phyloP scores from a whole-genome alignment of 1,284 basidiomycete species.

The Ceratobasidium sp. region DNA sequence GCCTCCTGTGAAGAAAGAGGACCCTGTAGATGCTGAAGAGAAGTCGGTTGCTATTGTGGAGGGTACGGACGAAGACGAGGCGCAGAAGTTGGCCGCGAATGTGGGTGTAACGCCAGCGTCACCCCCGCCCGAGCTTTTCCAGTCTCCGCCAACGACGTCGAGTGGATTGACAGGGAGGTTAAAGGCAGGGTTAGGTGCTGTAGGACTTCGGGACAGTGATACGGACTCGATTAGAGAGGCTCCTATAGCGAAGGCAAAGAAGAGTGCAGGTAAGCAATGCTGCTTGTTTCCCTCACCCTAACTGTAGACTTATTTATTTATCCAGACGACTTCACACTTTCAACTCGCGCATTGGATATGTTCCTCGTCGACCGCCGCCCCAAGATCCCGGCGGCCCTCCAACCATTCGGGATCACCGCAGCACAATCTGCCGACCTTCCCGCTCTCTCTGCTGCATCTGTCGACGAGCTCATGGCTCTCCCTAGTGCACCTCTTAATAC shows the following conservation, averaged over 20 bases:
- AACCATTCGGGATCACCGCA: constrained; percentile 73
- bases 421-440: constrained; percentile 71
- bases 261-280: constrained; percentile 58
- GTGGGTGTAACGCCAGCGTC: constrained; percentile 50
- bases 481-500: constrained; percentile 76
- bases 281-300: constrained; percentile 51
- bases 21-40: constrained; percentile 41
- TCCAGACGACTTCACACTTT: constrained; percentile 59
- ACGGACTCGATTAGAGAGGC: constrained; percentile 17
- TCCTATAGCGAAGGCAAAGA: constrained; percentile 46
- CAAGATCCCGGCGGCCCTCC: constrained; percentile 80
- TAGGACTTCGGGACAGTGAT: constrained; percentile 48
- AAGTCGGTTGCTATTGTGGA: constrained; percentile 36
- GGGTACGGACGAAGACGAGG: constrained; percentile 23
- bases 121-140: constrained; percentile 1
- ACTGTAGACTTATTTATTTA: not conserved
- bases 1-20: constrained; percentile 48
- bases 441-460: constrained; percentile 71
- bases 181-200: constrained; percentile 64
- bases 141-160: constrained; percentile 47
- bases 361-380: constrained; percentile 83
- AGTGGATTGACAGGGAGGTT: constrained; percentile 55
- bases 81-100: constrained; percentile 40
- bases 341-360: constrained; percentile 24
- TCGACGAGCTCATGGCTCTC: constrained; percentile 77